Base-by-base conservation (phyloP, 2,329 filamentous ascomycete genomes). In the Aspergillaceae sp. region DNA sequence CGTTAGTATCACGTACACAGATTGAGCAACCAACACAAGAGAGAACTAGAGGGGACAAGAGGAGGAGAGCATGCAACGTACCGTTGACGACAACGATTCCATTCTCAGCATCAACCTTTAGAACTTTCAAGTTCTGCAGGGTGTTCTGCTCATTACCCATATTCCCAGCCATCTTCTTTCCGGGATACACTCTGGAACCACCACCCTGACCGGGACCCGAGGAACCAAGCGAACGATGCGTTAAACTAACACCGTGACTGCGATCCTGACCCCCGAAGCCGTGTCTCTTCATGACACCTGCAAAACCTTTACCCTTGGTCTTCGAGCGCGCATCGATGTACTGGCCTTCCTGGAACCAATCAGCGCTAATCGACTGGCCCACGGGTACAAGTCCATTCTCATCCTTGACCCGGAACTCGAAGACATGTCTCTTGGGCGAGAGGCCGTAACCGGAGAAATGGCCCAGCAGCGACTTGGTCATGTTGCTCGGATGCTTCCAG, bases 231-330 rank as follows among this genome's bases (percentile, higher is more conserved):
- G 86, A 86, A 62, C 92, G 80, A 76, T 98, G 92, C 62, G 87
- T 89, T 72, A 89, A 82, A 63, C 90, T 96, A 72, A 94, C 91
- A 78, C 92, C 92, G 78, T 98, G 92, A 58, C 84, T 90, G 47
- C 88, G 87, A 56, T 83, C 85, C 74, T 98, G 92, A 59, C 92
- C 92, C 29, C 74, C 68, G 69, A 92, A 97, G 32, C 89, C 89
- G 72, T 91, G 87, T 57, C 87, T 79, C 81, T 98, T 98, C 92
- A 98, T 98, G 56, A 87, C 92, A 78, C 92, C 92, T 7, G 86
- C 87, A 66, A 96, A 98, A 5, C 92, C 92, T 79, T 88, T 91
- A 44, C 92, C 92, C 63, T 87, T 80, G 57, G 82, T 84, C 61
- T 85, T 80, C 42, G 82, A 84, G 59, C 83, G 78, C 45, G 88